Percentiles rank a stretch among this genome's conserved stretches.
Conservation (phyloP, 2,329 filamentous ascomycete species). For the Pseudopithomyces chartarum region DNA sequence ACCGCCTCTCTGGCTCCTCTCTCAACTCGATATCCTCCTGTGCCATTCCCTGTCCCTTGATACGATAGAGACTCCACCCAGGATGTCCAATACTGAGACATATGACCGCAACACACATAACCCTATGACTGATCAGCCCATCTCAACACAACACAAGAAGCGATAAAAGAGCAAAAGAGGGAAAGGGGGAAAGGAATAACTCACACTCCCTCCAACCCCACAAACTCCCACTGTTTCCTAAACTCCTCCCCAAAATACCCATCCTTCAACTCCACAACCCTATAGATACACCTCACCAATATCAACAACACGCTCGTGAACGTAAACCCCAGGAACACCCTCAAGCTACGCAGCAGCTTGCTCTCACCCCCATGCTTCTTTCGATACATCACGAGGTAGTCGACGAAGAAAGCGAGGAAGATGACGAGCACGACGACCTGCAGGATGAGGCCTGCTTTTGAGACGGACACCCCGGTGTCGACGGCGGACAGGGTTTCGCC, state of each 20-base stretch:
- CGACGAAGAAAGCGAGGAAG: neutral
- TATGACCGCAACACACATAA: neutral
- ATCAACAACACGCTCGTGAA: constrained; percentile 5
- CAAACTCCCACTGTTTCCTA: constrained; percentile 9
- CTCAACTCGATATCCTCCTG: too few species aligned
- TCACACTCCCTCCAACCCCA: constrained; percentile 15
- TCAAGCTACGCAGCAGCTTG: neutral
- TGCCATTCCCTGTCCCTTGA: neutral
- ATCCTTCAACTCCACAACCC: constrained; percentile 13
- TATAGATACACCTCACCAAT: constrained; percentile 10
- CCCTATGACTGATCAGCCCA: neutral
- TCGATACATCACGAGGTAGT: neutral
- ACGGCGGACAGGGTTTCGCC: neutral
- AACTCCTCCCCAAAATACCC: constrained; percentile 14
- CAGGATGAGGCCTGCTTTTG: neutral
- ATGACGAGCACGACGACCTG: neutral
- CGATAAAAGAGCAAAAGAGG: neutral
- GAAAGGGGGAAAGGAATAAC: neutral
- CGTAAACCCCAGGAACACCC: neutral
- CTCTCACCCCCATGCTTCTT: neutral
- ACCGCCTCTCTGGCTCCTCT: too few species aligned
- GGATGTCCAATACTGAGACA: neutral
- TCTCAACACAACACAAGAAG: neutral
- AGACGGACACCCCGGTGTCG: neutral
- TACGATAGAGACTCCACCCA: neutral